These are phyloP conservation scores for Paramecium tetraurelia DNA, from an alignment of 73 alveolate genomes.

Conservation along the genomic window DNA sequence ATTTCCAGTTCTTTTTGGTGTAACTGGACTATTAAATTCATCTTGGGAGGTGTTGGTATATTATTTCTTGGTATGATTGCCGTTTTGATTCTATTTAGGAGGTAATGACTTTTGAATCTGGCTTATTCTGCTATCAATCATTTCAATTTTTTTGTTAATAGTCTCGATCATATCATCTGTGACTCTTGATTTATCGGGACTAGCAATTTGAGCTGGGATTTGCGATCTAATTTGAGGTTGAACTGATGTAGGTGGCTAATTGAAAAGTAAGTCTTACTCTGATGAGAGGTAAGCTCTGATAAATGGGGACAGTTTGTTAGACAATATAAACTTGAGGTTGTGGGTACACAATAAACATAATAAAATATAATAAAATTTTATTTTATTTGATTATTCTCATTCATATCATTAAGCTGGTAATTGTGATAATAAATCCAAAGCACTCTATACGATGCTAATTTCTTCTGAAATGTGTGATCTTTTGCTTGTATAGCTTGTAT, in stretches of 20 bases:
- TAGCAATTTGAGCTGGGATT: neutral
- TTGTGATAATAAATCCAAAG: conserved; percentile 19
- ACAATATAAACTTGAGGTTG: neutral
- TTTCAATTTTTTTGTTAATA: neutral
- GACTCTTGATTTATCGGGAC: neutral
- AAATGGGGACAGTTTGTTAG: neutral
- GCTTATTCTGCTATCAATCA: conserved; percentile 27
- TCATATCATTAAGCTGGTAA: neutral
- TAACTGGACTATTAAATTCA: neutral
- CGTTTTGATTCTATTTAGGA: neutral
- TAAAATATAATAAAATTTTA: conserved; percentile 7
- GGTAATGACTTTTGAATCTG: neutral
- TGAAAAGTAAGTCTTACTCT: neutral
- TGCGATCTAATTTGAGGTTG: neutral
- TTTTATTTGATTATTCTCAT: neutral
- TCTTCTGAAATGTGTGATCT: neutral
- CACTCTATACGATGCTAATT: conserved; percentile 25
- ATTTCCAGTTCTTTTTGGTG: neutral
- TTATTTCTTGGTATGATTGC: neutral
- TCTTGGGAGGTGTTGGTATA: neutral
- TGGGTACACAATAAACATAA: conserved; percentile 26
- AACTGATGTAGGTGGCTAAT: neutral
- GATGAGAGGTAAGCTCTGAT: neutral
- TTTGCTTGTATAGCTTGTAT: neutral
- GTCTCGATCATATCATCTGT: neutral